Base-by-base conservation (phyloP, 2,329 filamentous ascomycete species). In the Myrmaecium sp. region DNA sequence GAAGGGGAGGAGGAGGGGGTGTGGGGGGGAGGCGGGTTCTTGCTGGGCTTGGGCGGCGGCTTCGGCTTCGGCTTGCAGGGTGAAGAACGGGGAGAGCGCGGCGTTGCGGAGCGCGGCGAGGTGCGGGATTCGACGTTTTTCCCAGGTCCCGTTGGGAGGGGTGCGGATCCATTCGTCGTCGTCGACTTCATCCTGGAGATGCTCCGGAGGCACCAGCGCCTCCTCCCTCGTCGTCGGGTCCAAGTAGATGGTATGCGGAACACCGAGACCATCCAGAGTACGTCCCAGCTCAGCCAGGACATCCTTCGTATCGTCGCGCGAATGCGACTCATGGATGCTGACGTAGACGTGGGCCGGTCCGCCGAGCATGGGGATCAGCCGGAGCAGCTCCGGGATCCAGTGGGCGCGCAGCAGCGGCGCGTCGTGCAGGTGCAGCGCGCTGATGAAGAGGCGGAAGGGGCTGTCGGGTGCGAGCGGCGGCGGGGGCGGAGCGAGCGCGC, bases 341-440 rank as follows among this genome's bases (percentile, higher is more conserved):
- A 82, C 62, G 41, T 65, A 80, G 2, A 80, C 65, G 41, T 79
- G 78, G 3, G 68, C 57, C 0, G 62, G 50, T n/a, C n/a, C n/a
- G 0, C 74, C 74, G 4, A 79, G 51, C 5, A 56, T 52, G 23
- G 61, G 52, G 4, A 65, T 59, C 12, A 81, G 51, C 2, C 62
- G 53, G 5, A 74, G 31, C 3, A 81, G 53, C 1, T 69, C 69
- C 5, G 58, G 48, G 34, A 62, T 70, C 74, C 75, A 81, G 37
- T 72, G 62, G 4, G 55, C 54, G 5, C 64, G 59, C 2, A 81
- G 56, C 14, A 78, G 54, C 2, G 46, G 43, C 32, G 65, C 74
- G 34, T 68, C 68, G 39, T 76, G 79, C 61, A 72, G 78, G 41
- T 77, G 72, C 42, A 74, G 68, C 33, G 66, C 68, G 4, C 72